Evolutionary conservation across 75 land plant species (phyloP).

Genomic region (Cryptomeria japonica): DNA sequence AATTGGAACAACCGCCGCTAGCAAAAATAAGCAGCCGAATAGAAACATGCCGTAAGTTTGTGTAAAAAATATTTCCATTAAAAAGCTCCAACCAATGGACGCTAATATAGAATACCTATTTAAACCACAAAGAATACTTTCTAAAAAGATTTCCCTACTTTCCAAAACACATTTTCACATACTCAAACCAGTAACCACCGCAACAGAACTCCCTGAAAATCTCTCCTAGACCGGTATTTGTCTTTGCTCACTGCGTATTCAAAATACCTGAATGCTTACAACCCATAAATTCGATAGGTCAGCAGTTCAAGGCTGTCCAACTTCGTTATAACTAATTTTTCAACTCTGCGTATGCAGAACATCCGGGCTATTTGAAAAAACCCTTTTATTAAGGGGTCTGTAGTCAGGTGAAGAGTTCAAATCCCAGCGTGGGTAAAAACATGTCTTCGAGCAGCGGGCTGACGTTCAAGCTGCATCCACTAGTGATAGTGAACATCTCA

Average conservation of each 20-base stretch:
- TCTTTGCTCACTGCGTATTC: neutral
- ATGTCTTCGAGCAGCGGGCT: slow-evolving; percentile 78
- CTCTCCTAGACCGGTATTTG: neutral
- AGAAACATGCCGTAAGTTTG: too few relatives aligned
- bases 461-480: slow-evolving; percentile 99
- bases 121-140: neutral
- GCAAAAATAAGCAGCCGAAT: too few relatives aligned
- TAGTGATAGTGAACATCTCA: slow-evolving; percentile 96
- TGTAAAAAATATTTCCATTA: too few relatives aligned
- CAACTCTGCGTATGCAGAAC: neutral
- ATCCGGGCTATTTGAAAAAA: neutral
- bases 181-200: neutral
- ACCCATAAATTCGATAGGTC: neutral
- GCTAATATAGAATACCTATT: too few relatives aligned
- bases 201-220: neutral
- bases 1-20: too few relatives aligned
- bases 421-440: neutral
- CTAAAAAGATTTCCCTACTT: neutral
- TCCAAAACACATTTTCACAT: neutral
- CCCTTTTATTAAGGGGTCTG: too few relatives aligned
- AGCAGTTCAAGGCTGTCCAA: neutral
- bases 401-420: neutral
- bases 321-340: neutral
- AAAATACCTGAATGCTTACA: neutral
- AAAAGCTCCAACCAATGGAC: too few relatives aligned